Conservation (phyloP, 352 stramenopile genomes). For the Discostella stelligera region DNA sequence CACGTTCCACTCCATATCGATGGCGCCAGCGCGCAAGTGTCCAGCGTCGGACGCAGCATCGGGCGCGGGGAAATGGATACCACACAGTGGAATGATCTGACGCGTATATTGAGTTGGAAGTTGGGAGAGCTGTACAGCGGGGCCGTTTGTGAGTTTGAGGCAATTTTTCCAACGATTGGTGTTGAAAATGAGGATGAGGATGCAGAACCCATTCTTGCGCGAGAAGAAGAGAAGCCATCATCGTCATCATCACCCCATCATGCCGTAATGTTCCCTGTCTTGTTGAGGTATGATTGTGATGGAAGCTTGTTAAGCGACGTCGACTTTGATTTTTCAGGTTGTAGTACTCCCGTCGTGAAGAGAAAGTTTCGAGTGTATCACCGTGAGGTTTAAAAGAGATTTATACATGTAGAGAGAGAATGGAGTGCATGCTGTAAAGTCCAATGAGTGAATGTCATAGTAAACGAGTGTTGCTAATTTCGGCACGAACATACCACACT, state of each 20-base stretch:
- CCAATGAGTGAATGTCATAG: too few relatives aligned
- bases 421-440: too few relatives aligned
- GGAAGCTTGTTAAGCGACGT: slow-evolving; percentile 21
- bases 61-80: slow-evolving; percentile 12
- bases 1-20: slow-evolving; percentile 4
- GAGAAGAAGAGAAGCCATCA: slow-evolving; percentile 1
- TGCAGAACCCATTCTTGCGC: not conserved
- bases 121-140: slow-evolving; percentile 18
- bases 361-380: slow-evolving; percentile 24
- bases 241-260: not conserved
- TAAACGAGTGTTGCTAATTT: too few relatives aligned
- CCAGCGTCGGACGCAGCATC: slow-evolving; percentile 13
- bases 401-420: not conserved
- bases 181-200: not conserved
- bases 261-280: slow-evolving; percentile 16
- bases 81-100: slow-evolving; percentile 10
- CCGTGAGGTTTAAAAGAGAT: slow-evolving; percentile 8
- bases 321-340: slow-evolving; percentile 9
- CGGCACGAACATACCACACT: too few relatives aligned
- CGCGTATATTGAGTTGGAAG: slow-evolving; percentile 19
- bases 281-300: slow-evolving; percentile 22
- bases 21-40: not conserved
- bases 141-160: slow-evolving; percentile 25
- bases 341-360: slow-evolving; percentile 1
- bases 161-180: not conserved